Evolutionary conservation across 805 yeast genomes (phyloP).

Genomic region (Candida nemodendra): DNA sequence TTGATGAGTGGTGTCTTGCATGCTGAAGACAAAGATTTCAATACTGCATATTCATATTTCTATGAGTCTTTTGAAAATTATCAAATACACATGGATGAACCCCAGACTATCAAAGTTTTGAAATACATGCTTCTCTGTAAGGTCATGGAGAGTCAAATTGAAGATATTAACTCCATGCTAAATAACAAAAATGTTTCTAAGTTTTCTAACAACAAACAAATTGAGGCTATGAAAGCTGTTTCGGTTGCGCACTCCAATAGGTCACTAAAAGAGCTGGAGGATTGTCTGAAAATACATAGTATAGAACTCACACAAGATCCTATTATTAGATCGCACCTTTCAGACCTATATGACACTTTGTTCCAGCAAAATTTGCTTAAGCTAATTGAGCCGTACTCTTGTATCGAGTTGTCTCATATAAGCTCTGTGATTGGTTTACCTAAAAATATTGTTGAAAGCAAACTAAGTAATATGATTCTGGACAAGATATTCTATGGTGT

Average conservation of each 20-base stretch:
- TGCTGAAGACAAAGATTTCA: conserved; percentile 95
- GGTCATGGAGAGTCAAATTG: conserved; percentile 85
- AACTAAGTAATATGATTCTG: conserved; percentile 92
- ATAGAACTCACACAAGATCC: conserved; percentile 80
- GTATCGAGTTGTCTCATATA: conserved; percentile 90
- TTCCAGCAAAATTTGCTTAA: conserved; percentile 91
- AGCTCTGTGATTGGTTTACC: conserved; percentile 87
- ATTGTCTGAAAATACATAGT: conserved; percentile 68
- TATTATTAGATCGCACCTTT: conserved; percentile 86
- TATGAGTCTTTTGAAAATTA: conserved; percentile 93
- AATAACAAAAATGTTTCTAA: conserved; percentile 54
- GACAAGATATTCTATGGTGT: conserved; percentile 96
- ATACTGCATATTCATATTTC: conserved; percentile 93
- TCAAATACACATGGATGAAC: conserved; percentile 48
- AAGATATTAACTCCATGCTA: conserved; percentile 79
- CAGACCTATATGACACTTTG: conserved; percentile 87
- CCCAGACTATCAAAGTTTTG: conserved; percentile 57
- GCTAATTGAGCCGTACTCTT: conserved; percentile 92
- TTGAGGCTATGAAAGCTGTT: conserved; percentile 95
- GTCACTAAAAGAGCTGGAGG: conserved; percentile 86
- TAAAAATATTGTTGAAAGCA: conserved; percentile 85
- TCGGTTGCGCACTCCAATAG: conserved; percentile 87
- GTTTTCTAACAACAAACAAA: conserved; percentile 63
- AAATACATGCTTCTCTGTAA: conserved; percentile 92
- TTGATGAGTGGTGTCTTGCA: conserved; percentile 92